Evolutionary conservation across 129 eudicot genomes (phyloP).

Genomic region (Smallanthus sonchifolius): DNA sequence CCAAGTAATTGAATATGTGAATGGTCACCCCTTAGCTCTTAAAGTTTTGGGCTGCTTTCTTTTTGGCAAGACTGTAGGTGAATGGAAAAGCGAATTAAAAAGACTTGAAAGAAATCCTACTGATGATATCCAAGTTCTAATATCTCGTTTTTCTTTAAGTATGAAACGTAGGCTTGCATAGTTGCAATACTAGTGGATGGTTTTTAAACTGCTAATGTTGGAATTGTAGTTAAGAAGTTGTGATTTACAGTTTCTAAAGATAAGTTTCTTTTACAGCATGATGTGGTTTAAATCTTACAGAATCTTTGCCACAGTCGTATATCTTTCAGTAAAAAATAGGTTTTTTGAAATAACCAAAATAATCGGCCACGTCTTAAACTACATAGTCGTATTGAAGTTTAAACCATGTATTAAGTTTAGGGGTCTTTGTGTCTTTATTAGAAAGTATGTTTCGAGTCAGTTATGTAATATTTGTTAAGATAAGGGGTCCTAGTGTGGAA

Average conservation of each 20-base stretch:
- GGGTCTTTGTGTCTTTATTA: too few relatives aligned
- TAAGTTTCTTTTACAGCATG: too few relatives aligned
- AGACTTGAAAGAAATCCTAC: conserved; percentile 9
- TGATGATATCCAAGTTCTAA: conserved; percentile 15
- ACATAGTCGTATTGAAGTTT: too few relatives aligned
- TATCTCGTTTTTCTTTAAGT: conserved; percentile 20
- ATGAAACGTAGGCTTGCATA: conserved; percentile 12
- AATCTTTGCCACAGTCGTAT: too few relatives aligned
- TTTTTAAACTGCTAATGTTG: background rate
- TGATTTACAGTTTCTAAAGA: background rate
- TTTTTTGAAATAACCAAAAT: too few relatives aligned
- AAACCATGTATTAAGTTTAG: too few relatives aligned
- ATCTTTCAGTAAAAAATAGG: too few relatives aligned
- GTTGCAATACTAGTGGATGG: conserved; percentile 13
- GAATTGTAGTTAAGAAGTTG: background rate
- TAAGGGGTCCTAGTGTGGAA: too few relatives aligned
- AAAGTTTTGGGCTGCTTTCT: conserved; percentile 34
- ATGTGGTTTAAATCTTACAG: background rate
- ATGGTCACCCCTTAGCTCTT: conserved; percentile 34
- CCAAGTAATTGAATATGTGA: conserved; percentile 6
- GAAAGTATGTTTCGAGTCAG: too few relatives aligned
- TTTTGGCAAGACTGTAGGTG: conserved; percentile 16
- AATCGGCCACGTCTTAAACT: too few relatives aligned
- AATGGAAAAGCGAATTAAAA: conserved; percentile 28
- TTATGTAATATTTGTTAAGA: too few relatives aligned